Evolutionary conservation across 1,284 basidiomycete genomes (phyloP), one percentile per base, ranked within the genome.

Genomic region (Veloboletus limbatus): DNA sequence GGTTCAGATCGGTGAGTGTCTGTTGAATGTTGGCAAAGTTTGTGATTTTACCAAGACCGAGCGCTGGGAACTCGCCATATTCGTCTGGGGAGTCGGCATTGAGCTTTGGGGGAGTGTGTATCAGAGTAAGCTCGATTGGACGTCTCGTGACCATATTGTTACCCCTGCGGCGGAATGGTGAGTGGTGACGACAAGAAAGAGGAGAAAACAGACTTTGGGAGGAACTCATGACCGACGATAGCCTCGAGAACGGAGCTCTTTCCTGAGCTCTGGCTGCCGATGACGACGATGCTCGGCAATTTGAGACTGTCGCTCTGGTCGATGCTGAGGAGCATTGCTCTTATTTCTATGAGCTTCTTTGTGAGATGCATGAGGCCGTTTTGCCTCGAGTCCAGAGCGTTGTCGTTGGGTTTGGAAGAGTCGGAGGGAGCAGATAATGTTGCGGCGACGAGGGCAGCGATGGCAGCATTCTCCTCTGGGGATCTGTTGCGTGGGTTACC

Each of bases 91-190:
- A 69, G 27, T 78, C 73, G 4, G 80, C 78, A 30, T 71, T 66
- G 27, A 11, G 18, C 10, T 71, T 72, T 8, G 73, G 66, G 13
- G 91, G 89, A 0, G 91, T 97, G 64, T 99, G 92, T 49, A 99
- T 87, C 40, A 99, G 85, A 0, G 96, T 99, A 47, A 99, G 81
- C 66, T 99, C 96, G 59, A 99, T 97, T 1, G 96, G 97, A 39
- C 96, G 85, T 3, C 96, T 89, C 1, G 96, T 99, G 36, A 99
- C 97, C 97, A 99, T 99, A 69, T 99, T 99, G 69, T 95, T 89
- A 48, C 96, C 96, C 72, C 93, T 97, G 61, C 8, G 30, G 22
- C 16, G 35, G 25, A 54, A 45, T 8, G 37, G 55, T 54, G 32
- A 54, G 54, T 22, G 28, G 50, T 2, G 49, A 4, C 7, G 21